A percentile compares a stretch with the other conserved stretches of the same genome.
Conservation (phyloP, 148 eudicot genomes). For the Rhododendron vialii region DNA sequence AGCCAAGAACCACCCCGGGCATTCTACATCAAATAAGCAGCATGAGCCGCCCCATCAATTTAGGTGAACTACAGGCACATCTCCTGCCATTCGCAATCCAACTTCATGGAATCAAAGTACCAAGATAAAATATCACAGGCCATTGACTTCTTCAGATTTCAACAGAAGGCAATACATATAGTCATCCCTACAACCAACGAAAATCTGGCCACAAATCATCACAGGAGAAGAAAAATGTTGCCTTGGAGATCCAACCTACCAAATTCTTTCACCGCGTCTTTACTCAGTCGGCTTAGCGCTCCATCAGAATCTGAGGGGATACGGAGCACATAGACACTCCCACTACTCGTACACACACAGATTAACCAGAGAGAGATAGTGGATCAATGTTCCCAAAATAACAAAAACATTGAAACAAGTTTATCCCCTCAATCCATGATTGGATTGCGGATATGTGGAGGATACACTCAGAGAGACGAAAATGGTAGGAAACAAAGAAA, state of each 20-base stretch:
- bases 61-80: background rate
- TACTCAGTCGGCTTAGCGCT: background rate
- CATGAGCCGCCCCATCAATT: background rate
- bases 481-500: background rate
- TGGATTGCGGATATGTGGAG: background rate
- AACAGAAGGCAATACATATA: conserved; percentile 42
- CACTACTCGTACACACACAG: conserved; percentile 71
- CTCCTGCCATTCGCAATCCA: background rate
- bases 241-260: conserved; percentile 63
- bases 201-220: conserved; percentile 76
- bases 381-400: background rate
- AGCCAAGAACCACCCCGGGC: background rate
- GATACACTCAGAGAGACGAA: background rate
- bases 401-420: background rate
- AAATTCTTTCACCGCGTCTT: conserved; percentile 38
- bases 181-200: conserved; percentile 92
- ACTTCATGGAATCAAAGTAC: background rate
- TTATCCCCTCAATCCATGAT: background rate
- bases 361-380: conserved; percentile 38
- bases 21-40: background rate
- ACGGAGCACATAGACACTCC: conserved; percentile 48
- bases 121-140: background rate
- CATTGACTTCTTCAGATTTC: background rate
- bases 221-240: conserved; percentile 81
- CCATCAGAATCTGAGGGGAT: conserved; percentile 16